Evolutionary conservation across 495 filamentous ascomycete species (phyloP), one percentile per base, ranked within the genome.

Genomic region (Hypomontagnella submonticulosa): DNA sequence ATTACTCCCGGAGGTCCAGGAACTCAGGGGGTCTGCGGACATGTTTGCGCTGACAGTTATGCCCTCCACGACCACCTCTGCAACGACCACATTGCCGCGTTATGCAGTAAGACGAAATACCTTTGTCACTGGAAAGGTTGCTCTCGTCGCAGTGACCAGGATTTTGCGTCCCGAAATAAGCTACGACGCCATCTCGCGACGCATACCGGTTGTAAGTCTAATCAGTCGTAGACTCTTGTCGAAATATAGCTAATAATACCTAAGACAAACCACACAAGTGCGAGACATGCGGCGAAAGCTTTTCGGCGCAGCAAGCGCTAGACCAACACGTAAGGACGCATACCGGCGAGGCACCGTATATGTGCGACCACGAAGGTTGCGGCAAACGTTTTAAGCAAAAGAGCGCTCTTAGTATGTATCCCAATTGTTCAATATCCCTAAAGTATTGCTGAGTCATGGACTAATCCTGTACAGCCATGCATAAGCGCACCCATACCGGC

Each of bases 141-240:
- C 61, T 63, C 43, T 55, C 50, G 76, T 73, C 47, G 75, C 69
- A 33, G 66, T 75, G 23, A 82, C 12, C 56, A 53, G 33, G 47
- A 46, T 12, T 74, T 74, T 27, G 80, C 51, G 84, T 88, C 71
- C 75, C 79, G 38, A 52, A 85, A 84, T 63, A 89, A 89, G 68
- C 80, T 89, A 13, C 82, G 85, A 57, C 78, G 87, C 18, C 87
- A 89, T 69, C 81, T 88, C 70, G 81, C 86, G 40, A 86, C 84
- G 0, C 87, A 89, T 69, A 86, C 85, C 37, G 81, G 79, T 40
- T 85, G 87, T 88, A 79, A 79, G 87, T 76, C 3, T 15, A 30
- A 32, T 5, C 7, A 38, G 52, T 20, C 9, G 15, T 38, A 9
- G 38, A 38, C 3, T 19, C 34, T 36, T 16, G 12, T 27, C 6